Conservation (phyloP, 352 stramenopile species). For the Globisporangium emineosum region DNA sequence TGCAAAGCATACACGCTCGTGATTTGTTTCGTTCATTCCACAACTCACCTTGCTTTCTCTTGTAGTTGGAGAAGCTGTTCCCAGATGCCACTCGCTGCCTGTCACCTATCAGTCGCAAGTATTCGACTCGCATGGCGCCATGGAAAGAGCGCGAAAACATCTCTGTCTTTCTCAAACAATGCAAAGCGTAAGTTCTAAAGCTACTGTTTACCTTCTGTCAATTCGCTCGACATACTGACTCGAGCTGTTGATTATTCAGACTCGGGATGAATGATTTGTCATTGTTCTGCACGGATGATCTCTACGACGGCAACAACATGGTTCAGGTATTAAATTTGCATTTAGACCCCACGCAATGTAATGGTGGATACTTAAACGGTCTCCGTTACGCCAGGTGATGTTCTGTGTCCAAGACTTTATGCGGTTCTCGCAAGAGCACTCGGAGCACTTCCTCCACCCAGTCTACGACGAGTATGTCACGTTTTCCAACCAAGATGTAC, state of each 20-base stretch:
- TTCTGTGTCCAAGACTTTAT: conserved; percentile 81
- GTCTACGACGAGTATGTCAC: conserved; percentile 36
- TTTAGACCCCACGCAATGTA: neutral
- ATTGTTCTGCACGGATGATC: conserved; percentile 79
- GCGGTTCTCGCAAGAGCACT: conserved; percentile 53
- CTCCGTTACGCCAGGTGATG: conserved; percentile 49
- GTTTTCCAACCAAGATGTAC: conserved; percentile 71
- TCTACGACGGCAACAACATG: conserved; percentile 86
- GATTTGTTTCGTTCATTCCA: too few species aligned
- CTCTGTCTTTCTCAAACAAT: conserved; percentile 77
- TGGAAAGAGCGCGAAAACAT: conserved; percentile 88
- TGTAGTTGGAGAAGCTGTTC: conserved; percentile 55
- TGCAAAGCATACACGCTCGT: neutral
- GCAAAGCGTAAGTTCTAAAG: conserved; percentile 54
- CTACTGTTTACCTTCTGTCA: neutral
- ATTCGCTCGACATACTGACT: neutral
- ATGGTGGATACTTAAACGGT: neutral
- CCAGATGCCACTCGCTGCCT: conserved; percentile 43
- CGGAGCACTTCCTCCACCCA: conserved; percentile 40
- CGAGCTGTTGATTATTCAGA: conserved; percentile 18
- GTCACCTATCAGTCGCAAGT: conserved; percentile 75
- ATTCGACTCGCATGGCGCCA: conserved; percentile 64
- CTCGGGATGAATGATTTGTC: conserved; percentile 83
- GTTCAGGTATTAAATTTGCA: conserved; percentile 37
- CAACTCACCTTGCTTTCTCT: too few species aligned